phyloP scores from a whole-genome alignment of 805 yeast species.

The Sungouiozyma ichnusensis region DNA sequence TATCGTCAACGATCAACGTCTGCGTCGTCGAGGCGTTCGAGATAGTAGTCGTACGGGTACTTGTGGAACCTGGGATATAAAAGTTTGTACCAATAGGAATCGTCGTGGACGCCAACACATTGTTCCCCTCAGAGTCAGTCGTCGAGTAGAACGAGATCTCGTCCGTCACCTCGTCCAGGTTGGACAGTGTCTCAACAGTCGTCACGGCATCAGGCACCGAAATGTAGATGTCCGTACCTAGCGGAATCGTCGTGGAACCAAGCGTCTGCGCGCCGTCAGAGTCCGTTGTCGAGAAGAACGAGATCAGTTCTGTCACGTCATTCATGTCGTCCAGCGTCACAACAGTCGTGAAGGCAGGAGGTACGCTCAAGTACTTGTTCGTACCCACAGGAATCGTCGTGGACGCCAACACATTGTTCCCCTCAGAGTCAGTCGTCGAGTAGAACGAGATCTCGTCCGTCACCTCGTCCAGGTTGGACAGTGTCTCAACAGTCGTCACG shows the following conservation, averaged over 20 bases:
- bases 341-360: neutral
- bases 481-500: neutral
- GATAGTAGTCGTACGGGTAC: no score
- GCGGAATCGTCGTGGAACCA: neutral
- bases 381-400: neutral
- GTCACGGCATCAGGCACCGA: no score
- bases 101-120: neutral
- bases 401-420: neutral
- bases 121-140: no score
- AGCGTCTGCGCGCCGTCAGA: neutral
- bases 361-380: no score
- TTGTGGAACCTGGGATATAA: no score
- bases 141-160: conserved; percentile 1
- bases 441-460: conserved; percentile 1
- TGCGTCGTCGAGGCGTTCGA: no score
- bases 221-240: neutral
- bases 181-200: neutral
- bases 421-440: neutral
- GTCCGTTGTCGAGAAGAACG: neutral
- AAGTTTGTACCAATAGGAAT: neutral
- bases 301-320: neutral
- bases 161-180: neutral
- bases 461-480: neutral
- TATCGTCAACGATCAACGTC: no score
- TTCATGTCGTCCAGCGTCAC: neutral